Evolutionary conservation across 2,329 filamentous ascomycete genomes (phyloP).

Genomic region (Trichophyton equinum): DNA sequence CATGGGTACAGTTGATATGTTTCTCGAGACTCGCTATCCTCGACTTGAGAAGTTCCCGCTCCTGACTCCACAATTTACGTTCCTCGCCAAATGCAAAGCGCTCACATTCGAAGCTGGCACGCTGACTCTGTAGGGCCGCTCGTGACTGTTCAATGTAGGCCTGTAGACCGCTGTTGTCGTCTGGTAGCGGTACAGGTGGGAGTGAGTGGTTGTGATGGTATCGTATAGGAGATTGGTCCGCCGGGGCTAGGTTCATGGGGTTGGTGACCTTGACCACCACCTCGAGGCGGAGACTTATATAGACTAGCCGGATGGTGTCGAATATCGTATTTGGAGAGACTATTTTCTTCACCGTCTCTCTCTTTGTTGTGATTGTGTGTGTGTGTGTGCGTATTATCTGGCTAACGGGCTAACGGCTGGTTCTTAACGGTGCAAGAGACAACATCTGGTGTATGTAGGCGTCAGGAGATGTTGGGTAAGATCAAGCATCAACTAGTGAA

Average conservation of each 20-base stretch:
- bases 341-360: background rate
- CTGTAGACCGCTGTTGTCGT: background rate
- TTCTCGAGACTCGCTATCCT: conserved; percentile 33
- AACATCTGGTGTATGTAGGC: background rate
- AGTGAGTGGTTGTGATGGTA: background rate
- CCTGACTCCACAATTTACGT: conserved; percentile 33
- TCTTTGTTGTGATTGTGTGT: background rate
- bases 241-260: background rate
- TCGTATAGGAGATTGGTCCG: background rate
- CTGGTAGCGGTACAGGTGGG: background rate
- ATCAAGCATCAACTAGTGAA: background rate
- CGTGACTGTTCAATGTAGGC: conserved; percentile 32
- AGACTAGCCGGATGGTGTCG: background rate
- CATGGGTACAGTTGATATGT: conserved; percentile 13
- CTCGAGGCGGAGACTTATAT: background rate
- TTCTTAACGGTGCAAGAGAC: background rate
- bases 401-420: background rate
- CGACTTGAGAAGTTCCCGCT: conserved; percentile 29
- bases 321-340: background rate
- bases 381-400: too few species aligned
- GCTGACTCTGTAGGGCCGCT: conserved; percentile 28
- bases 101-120: conserved; percentile 29
- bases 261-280: background rate
- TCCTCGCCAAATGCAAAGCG: conserved; percentile 32
- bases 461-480: background rate